Percentiles rank a stretch among this genome's conserved stretches.
Conservation (phyloP, 495 filamentous ascomycete species). For the Thermochaetoides thermophila region DNA sequence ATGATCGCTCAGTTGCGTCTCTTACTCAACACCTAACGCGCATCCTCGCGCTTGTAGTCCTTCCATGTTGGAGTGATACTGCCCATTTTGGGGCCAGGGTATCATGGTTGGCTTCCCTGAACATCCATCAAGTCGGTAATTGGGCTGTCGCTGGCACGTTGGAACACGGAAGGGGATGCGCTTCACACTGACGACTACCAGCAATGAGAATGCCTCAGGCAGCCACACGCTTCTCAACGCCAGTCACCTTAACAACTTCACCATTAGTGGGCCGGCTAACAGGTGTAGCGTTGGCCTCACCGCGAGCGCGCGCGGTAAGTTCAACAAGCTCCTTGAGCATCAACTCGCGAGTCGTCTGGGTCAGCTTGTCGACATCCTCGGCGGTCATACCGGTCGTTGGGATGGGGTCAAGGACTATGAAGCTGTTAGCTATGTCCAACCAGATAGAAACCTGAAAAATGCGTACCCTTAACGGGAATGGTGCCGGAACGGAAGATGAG, state of each 20-base stretch:
- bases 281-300: conserved; percentile 1
- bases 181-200: no score
- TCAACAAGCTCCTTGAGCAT: conserved; percentile 66
- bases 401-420: conserved; percentile 68
- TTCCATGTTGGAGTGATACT: no score
- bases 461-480: conserved; percentile 67
- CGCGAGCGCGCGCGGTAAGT: conserved; percentile 36
- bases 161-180: no score
- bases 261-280: conserved; percentile 11
- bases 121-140: no score
- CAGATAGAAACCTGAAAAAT: not conserved
- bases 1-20: no score
- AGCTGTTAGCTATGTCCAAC: no score
- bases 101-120: no score
- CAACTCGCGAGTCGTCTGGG: conserved; percentile 50
- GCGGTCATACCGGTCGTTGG: conserved; percentile 59
- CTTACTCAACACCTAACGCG: no score
- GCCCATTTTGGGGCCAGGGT: no score
- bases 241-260: conserved; percentile 10
- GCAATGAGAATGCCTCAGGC: conserved; percentile 10
- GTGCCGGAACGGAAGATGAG: conserved; percentile 56
- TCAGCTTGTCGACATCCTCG: conserved; percentile 69
- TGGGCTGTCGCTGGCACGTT: no score
- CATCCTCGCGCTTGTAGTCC: no score
- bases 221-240: conserved; percentile 11